Conservation (phyloP, 768 basidiomycete genomes). For the Russula vinacea region DNA sequence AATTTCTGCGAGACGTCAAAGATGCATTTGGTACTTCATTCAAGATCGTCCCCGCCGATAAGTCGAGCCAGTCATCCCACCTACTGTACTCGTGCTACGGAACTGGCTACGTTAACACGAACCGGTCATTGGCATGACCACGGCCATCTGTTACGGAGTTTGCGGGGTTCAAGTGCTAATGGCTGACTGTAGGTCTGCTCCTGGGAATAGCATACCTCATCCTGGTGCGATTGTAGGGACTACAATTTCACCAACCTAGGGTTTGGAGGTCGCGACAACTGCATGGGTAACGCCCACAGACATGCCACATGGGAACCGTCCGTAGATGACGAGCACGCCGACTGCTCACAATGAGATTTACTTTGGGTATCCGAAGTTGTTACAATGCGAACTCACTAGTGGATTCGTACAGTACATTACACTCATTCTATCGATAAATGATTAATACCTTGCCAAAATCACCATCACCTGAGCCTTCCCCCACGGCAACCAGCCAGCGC, state of each 20-base stretch:
- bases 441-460: slow-evolving; percentile 76
- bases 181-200: no score
- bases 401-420: slow-evolving; percentile 11
- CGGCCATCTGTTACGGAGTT: background rate
- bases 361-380: background rate
- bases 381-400: background rate
- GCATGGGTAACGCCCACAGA: background rate
- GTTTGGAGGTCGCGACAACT: background rate
- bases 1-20: slow-evolving; percentile 82
- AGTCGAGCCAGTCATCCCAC: slow-evolving; percentile 50
- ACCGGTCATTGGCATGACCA: slow-evolving; percentile 65
- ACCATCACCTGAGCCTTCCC: slow-evolving; percentile 57
- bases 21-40: slow-evolving; percentile 88
- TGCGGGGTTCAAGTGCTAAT: background rate
- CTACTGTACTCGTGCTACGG: slow-evolving; percentile 89
- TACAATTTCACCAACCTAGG: background rate
- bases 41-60: slow-evolving; percentile 72
- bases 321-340: background rate
- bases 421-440: slow-evolving; percentile 58
- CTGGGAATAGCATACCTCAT: background rate
- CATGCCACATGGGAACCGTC: background rate
- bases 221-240: background rate
- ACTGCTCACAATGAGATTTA: background rate
- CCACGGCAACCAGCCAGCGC: slow-evolving; percentile 61
- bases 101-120: slow-evolving; percentile 86